phyloP scores from a whole-genome alignment of 2,329 filamentous ascomycete genomes.

The Aspergillus ochraceoroseus region DNA sequence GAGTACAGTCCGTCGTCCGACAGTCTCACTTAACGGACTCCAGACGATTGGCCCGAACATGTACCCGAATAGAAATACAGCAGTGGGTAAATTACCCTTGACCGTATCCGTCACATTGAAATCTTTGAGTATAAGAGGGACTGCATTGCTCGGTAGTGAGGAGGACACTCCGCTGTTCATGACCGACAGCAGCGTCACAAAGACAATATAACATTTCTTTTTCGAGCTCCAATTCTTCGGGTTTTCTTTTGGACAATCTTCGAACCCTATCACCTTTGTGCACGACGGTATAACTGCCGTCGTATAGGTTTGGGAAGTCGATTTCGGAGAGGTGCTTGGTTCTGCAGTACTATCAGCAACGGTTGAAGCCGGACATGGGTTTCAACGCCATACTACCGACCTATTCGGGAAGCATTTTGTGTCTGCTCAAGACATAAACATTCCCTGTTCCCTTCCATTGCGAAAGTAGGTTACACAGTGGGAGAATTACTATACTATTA shows the following conservation, averaged over 20 bases:
- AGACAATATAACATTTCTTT: slow-evolving; percentile 30
- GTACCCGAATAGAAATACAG: slow-evolving; percentile 38
- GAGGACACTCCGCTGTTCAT: slow-evolving; percentile 40
- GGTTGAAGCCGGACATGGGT: too few species aligned
- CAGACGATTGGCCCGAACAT: slow-evolving; percentile 41
- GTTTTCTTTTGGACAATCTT: slow-evolving; percentile 21
- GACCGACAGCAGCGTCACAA: slow-evolving; percentile 27
- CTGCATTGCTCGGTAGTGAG: slow-evolving; percentile 39
- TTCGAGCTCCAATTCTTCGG: slow-evolving; percentile 28
- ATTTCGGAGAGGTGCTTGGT: background rate
- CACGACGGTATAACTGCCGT: background rate
- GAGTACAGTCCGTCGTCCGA: slow-evolving; percentile 42
- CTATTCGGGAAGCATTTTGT: background rate
- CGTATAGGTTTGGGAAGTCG: background rate
- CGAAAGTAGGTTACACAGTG: background rate
- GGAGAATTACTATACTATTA: slow-evolving; percentile 8
- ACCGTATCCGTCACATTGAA: slow-evolving; percentile 27
- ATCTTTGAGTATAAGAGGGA: slow-evolving; percentile 35
- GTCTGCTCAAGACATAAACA: background rate
- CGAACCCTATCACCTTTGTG: slow-evolving; percentile 24
- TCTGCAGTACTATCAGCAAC: background rate
- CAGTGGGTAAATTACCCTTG: slow-evolving; percentile 34
- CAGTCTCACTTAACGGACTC: slow-evolving; percentile 42
- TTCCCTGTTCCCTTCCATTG: slow-evolving; percentile 6
- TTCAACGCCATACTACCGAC: background rate